Percentiles rank a stretch among this genome's conserved stretches.
Evolutionary conservation across 1,139 yeast genomes (phyloP).

Genomic region (Lodderomyces elongisporus): DNA sequence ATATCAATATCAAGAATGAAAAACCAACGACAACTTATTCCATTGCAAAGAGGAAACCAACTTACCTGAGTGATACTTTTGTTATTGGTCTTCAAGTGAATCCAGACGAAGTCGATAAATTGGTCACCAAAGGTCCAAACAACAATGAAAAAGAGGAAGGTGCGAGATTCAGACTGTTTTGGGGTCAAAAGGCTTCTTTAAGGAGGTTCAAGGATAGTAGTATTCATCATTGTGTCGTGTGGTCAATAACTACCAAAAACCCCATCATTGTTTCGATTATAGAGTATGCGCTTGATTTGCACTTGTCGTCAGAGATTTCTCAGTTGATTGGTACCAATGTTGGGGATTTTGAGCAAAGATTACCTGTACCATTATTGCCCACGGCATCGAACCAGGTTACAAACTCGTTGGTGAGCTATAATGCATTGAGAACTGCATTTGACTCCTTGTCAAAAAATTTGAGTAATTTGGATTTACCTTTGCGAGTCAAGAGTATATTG

Average conservation of each 20-base stretch:
- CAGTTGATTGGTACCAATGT: slow-evolving; percentile 37
- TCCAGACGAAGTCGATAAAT: slow-evolving; percentile 68
- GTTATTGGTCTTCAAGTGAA: slow-evolving; percentile 67
- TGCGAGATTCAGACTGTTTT: slow-evolving; percentile 66
- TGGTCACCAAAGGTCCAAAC: slow-evolving; percentile 84
- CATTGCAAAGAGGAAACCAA: slow-evolving; percentile 55
- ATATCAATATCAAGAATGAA: slow-evolving; percentile 37
- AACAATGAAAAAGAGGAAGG: slow-evolving; percentile 56
- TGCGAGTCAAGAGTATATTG: slow-evolving; percentile 62
- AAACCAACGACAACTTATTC: slow-evolving; percentile 31
- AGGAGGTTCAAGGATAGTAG: slow-evolving; percentile 90
- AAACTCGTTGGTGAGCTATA: slow-evolving; percentile 49
- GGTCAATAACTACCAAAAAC: slow-evolving; percentile 60
- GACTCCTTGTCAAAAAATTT: slow-evolving; percentile 57
- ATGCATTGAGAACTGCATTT: slow-evolving; percentile 57
- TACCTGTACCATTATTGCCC: slow-evolving; percentile 61
- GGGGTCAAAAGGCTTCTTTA: slow-evolving; percentile 85
- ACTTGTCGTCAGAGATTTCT: slow-evolving; percentile 48
- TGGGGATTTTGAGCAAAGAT: slow-evolving; percentile 41
- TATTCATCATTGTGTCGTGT: slow-evolving; percentile 83
- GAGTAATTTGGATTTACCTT: slow-evolving; percentile 57
- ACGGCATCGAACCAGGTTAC: slow-evolving; percentile 50
- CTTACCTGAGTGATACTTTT: slow-evolving; percentile 30
- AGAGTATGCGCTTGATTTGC: slow-evolving; percentile 57
- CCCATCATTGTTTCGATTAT: slow-evolving; percentile 67